phyloP scores from a whole-genome alignment of 768 basidiomycete genomes.

The Pholiota molesta region DNA sequence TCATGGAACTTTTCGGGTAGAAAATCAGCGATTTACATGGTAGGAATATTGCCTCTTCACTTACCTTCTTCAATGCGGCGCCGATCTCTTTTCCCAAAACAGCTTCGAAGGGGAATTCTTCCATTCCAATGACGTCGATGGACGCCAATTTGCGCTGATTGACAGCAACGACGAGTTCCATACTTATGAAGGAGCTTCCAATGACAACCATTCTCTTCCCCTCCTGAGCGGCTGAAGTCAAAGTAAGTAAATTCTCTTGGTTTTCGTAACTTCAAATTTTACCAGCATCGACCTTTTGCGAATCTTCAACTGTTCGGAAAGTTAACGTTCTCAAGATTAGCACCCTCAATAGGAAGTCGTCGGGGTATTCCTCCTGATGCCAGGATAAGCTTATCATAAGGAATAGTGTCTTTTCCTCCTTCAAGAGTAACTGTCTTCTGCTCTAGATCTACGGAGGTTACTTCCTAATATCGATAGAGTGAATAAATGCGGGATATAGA shows the following conservation, averaged over 20 bases:
- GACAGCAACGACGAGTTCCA: conserved; percentile 86
- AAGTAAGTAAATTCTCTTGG: conserved; percentile 2
- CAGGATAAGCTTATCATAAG: conserved; percentile 80
- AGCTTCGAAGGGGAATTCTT: conserved; percentile 77
- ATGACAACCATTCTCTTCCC: conserved; percentile 81
- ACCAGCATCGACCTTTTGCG: conserved; percentile 75
- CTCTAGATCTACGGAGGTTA: conserved; percentile 67
- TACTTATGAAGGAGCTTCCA: conserved; percentile 89
- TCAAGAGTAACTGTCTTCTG: conserved; percentile 67
- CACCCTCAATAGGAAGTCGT: conserved; percentile 76
- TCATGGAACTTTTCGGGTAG: conserved; percentile 64
- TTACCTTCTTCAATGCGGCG: conserved; percentile 72
- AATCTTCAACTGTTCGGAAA: conserved; percentile 69
- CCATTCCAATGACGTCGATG: conserved; percentile 85
- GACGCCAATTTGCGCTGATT: conserved; percentile 76
- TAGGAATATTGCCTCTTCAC: background rate
- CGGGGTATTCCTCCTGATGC: conserved; percentile 78
- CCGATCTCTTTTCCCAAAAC: conserved; percentile 84
- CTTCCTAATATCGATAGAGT: conserved; percentile 48
- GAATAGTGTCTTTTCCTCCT: conserved; percentile 55
- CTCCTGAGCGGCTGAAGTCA: conserved; percentile 57
- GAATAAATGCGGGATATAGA: background rate
- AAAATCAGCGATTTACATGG: background rate
- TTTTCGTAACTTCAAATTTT: background rate
- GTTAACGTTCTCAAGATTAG: conserved; percentile 80